A percentile compares a stretch with the other conserved stretches of the same genome.
Evolutionary conservation across 2,329 filamentous ascomycete species (phyloP).

Genomic region (Xylariaceae sp.): DNA sequence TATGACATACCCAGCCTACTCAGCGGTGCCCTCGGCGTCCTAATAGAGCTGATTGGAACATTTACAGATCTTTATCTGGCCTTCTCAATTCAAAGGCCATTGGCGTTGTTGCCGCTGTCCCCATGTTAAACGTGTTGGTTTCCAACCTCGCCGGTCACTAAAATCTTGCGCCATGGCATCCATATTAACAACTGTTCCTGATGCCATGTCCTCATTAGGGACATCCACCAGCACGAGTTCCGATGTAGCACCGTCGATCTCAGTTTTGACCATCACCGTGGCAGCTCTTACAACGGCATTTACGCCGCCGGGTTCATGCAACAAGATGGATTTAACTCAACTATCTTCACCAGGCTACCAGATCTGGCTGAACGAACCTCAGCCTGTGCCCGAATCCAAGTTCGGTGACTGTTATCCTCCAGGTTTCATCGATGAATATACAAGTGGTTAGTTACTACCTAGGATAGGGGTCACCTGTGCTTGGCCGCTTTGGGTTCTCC

Average conservation of each 20-base stretch:
- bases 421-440: slow-evolving; percentile 22
- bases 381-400: slow-evolving; percentile 19
- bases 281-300: slow-evolving; percentile 24
- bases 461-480: neutral
- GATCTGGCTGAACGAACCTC: slow-evolving; percentile 27
- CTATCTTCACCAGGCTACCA: slow-evolving; percentile 23
- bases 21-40: neutral
- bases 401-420: slow-evolving; percentile 25
- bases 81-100: neutral
- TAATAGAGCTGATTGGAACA: neutral
- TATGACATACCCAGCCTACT: neutral
- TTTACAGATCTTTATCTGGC: neutral
- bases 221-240: neutral
- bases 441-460: slow-evolving; percentile 27
- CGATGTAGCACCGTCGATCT: slow-evolving; percentile 7
- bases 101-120: neutral
- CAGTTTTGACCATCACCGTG: slow-evolving; percentile 21
- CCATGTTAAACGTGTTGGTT: neutral
- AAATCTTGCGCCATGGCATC: slow-evolving; percentile 8
- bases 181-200: neutral
- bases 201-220: neutral
- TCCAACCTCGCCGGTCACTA: neutral
- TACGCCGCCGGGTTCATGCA: slow-evolving; percentile 22
- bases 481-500: neutral
- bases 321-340: slow-evolving; percentile 20